Evolutionary conservation across 2,329 filamentous ascomycete genomes (phyloP).

Genomic region (Fusarium buxicola): DNA sequence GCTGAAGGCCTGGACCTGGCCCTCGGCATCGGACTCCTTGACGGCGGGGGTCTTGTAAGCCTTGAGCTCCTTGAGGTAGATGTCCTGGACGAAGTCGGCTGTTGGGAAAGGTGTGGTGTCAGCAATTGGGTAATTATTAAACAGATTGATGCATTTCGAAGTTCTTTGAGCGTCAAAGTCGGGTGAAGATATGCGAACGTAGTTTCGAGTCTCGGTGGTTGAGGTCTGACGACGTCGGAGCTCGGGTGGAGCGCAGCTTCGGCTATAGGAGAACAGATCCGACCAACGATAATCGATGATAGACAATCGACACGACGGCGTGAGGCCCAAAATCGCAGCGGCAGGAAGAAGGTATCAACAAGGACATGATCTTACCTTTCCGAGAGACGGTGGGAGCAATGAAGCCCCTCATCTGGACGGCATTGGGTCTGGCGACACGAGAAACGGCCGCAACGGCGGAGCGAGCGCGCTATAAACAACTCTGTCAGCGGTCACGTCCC

Average conservation of each 20-base stretch:
- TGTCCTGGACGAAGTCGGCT: conserved; percentile 98
- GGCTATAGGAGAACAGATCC: conserved; percentile 42
- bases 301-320: conserved; percentile 11
- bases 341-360: conserved; percentile 4
- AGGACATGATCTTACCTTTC: conserved; percentile 63
- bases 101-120: conserved; percentile 42
- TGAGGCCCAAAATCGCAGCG: background rate
- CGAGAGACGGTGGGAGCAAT: conserved; percentile 71
- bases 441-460: conserved; percentile 62
- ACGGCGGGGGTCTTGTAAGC: conserved; percentile 88
- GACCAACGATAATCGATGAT: conserved; percentile 26
- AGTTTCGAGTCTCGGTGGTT: conserved; percentile 7
- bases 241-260: conserved; percentile 44
- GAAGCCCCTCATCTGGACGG: conserved; percentile 66
- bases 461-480: conserved; percentile 61
- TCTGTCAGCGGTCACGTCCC: conserved; percentile 13
- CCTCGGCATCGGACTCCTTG: conserved; percentile 89
- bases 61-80: conserved; percentile 97
- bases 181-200: background rate
- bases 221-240: conserved; percentile 43
- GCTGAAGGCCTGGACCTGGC: conserved; percentile 89
- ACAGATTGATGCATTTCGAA: conserved; percentile 1
- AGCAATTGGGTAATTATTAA: conserved; percentile 36
- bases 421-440: conserved; percentile 56
- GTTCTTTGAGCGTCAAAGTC: background rate